These are phyloP conservation scores for Miscanthus sacchariflorus DNA, from an alignment of 202 grass and related monocot species.

Conservation along the genomic window DNA sequence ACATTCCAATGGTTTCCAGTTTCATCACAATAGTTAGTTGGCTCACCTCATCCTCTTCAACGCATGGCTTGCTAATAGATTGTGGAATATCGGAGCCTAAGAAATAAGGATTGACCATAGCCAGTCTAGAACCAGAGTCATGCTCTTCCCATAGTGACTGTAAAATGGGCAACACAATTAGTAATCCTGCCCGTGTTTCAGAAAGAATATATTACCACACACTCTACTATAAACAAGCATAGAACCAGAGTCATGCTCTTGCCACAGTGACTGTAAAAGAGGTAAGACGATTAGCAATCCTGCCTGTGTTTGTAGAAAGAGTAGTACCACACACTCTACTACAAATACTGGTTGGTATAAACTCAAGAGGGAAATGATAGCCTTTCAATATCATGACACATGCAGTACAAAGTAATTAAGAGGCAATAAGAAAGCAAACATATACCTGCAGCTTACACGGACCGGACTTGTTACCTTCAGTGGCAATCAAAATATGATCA, in stretches of 20 bases:
- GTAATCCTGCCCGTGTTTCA: conserved; percentile 17
- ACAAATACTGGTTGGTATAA: background rate
- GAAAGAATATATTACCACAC: conserved; percentile 22
- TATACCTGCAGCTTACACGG: conserved; percentile 56
- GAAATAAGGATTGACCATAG: conserved; percentile 49
- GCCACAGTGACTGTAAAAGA: conserved; percentile 49
- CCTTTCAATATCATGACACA: background rate
- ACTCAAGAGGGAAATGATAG: background rate
- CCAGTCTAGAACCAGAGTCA: conserved; percentile 54
- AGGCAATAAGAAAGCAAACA: background rate
- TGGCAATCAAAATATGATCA: conserved; percentile 53
- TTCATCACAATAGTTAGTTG: conserved; percentile 32
- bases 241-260: conserved; percentile 54
- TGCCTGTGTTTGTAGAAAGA: conserved; percentile 15
- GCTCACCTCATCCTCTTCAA: conserved; percentile 53
- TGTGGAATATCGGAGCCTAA: conserved; percentile 42
- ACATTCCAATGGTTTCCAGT: background rate
- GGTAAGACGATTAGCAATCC: conserved; percentile 9
- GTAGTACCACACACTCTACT: background rate
- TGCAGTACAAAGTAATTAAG: conserved; percentile 14
- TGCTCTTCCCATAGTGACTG: conserved; percentile 61
- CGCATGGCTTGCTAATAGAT: conserved; percentile 47
- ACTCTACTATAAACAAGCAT: conserved; percentile 4
- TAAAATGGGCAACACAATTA: conserved; percentile 24
- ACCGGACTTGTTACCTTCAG: conserved; percentile 20